Base-by-base conservation (phyloP, 2,329 filamentous ascomycete species). In the Parascedosporium putredinis region DNA sequence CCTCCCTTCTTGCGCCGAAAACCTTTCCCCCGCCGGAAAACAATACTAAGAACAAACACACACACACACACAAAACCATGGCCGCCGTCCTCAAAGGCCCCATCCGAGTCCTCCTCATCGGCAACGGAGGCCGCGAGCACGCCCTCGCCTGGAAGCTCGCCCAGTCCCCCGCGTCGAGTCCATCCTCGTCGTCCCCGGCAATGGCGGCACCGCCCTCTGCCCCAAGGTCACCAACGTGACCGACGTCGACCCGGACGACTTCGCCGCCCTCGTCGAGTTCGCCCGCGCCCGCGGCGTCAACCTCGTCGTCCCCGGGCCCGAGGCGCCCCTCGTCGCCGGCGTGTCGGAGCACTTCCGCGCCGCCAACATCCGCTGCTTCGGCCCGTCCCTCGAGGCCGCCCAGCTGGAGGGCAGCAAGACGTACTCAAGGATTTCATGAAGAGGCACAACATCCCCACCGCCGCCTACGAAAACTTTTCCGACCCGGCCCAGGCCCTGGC, bases 371-470 rank as follows among this genome's bases (percentile, higher is more conserved):
- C 77, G 79, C 58, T 84, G 81, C 66, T 97, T 96, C 62, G 93
- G 91, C 2, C 93, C 93, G 4, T 86, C 83, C 51, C 82, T 86
- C 68, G 80, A 81, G 45, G 91, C 93, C 20, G 90, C 93, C 16
- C 78, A 79, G 42, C 88, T 98, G 78, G 93, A 98, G 68, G 93
- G 93, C 53, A 94, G 87, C 70, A 98, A 98, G 74, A 87, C 91
- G 9, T 97, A 94, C 66, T 89, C 54, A 98, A 98, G 65, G 90
- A 97, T 66, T 97, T 97, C 63, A 98, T 97, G 93, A 84, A 86
- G 67, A 82, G 84, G 56, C 81, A 95, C 69, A 77, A 78, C 59
- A 95, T 98, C 58, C 90, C 91, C 33, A 97, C 93, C 1, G 93
- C 93, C 14, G 81, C 79, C 34, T 97, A 95, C 70, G 80, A 84